Evolutionary conservation across 805 yeast genomes (phyloP).

Genomic region (Wickerhamomyces chambardii): DNA sequence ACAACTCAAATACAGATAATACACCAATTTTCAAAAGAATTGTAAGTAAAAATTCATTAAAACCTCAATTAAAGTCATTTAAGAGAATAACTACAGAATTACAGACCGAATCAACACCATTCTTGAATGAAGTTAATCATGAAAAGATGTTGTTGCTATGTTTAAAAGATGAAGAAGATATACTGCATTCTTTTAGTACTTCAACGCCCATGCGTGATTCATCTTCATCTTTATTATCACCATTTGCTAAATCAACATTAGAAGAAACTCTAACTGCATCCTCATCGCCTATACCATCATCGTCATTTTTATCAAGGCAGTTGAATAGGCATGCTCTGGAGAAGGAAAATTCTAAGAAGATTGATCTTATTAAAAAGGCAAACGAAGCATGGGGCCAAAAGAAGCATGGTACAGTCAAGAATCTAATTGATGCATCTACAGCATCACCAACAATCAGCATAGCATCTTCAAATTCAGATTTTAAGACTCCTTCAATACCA

Average conservation of each 20-base stretch:
- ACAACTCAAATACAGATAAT: slow-evolving; percentile 3
- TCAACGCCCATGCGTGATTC: too few species aligned
- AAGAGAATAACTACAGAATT: slow-evolving; percentile 15
- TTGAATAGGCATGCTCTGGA: not conserved
- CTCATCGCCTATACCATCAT: too few species aligned
- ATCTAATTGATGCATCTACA: not conserved
- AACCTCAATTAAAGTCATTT: slow-evolving; percentile 18
- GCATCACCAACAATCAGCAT: not conserved
- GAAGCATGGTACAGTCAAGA: slow-evolving; percentile 4
- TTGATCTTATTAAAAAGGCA: slow-evolving; percentile 18
- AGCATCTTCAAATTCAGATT: not conserved
- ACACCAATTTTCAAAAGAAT: slow-evolving; percentile 19
- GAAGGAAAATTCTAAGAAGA: slow-evolving; percentile 7
- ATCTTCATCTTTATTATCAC: not conserved
- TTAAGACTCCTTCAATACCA: not conserved
- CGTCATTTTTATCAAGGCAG: not conserved
- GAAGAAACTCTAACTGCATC: too few species aligned
- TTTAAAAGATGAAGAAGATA: slow-evolving; percentile 12
- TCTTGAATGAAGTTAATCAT: slow-evolving; percentile 17
- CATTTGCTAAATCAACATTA: too few species aligned
- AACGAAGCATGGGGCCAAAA: slow-evolving; percentile 19
- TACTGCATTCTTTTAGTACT: not conserved
- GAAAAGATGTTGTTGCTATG: slow-evolving; percentile 17
- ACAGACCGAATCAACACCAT: slow-evolving; percentile 13
- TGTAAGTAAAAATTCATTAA: slow-evolving; percentile 12